Evolutionary conservation across 1,284 basidiomycete species (phyloP), one percentile per base, ranked within the genome.

Genomic region (Boletus mariae): DNA sequence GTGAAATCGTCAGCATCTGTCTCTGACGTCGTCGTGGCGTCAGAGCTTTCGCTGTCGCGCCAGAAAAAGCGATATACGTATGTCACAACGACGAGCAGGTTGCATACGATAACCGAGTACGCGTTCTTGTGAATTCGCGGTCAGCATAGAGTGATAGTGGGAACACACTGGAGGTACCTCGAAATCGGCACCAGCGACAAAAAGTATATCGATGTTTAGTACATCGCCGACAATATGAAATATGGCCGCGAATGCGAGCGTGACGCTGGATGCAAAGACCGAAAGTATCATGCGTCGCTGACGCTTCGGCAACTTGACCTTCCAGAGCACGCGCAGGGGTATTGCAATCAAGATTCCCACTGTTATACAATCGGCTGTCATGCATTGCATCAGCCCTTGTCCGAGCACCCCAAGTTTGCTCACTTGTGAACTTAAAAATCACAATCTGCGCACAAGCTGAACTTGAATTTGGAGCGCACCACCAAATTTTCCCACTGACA

Each of bases 21-120:
- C 2, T 31, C 29, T 11, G 28, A 17, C 10, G 42, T 37, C n/a
- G 11, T 41, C 32, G 20, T 20, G 20, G 15, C 13, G 0, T 44
- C 11, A 0, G 38, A 41, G 12, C 29, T 12, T n/a, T 17, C 11
- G 3, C n/a, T 11, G 8, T 56, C 29, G 9, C 4, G 23, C 26
- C 28, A 15, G 12, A 46, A 11, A 25, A 34, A 29, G 11, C 58
- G 58, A 38, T 60, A 62, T 1, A 35, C 5, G 23, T 29, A 62
- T 2, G 60, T 62, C 34, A 64, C 62, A 28, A 64, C 54, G 6
- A 62, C 62, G 8, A 62, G 46, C 8, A 62, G 35, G 32, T 64
- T 62, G 52, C 62, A 64, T n/a, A 64, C 35, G 12, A 62, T 53
- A 20, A 58, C 51, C 6, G 51, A 55, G 10, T 44, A 28, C 11